phyloP scores from a whole-genome alignment of 2,329 filamentous ascomycete genomes.

The Macrophomina pseudophaseolina region DNA sequence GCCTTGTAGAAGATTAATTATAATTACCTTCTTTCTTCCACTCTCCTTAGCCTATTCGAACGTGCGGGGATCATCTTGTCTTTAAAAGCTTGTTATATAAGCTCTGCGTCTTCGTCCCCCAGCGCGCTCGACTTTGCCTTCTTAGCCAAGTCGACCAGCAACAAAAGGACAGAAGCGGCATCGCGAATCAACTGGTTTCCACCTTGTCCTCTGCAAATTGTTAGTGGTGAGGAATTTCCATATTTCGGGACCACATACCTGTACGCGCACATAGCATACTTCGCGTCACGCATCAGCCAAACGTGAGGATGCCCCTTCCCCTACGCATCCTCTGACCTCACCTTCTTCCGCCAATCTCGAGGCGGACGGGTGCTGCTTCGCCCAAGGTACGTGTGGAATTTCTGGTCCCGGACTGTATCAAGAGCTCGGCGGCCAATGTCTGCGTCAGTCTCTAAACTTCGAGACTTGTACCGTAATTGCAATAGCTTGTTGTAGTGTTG shows the following conservation, averaged over 20 bases:
- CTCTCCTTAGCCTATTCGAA: not conserved
- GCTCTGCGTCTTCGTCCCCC: not conserved
- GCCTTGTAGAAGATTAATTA: not conserved
- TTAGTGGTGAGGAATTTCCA: not conserved
- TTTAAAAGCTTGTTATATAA: not conserved
- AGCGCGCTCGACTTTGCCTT: not conserved
- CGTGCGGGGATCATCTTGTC: not conserved
- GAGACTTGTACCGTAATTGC: too few relatives aligned
- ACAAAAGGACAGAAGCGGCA: not conserved
- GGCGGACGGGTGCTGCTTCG: not conserved
- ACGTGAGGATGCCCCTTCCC: not conserved
- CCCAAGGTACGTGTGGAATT: not conserved
- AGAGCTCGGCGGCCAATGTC: not conserved
- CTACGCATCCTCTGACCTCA: not conserved
- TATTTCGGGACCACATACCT: not conserved
- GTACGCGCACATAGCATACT: not conserved
- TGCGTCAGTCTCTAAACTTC: too few relatives aligned
- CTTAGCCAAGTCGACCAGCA: not conserved
- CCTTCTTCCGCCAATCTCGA: not conserved
- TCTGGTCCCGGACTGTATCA: not conserved
- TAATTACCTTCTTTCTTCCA: not conserved
- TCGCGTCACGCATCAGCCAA: not conserved
- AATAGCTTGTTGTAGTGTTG: too few relatives aligned
- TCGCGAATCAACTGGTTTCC: not conserved
- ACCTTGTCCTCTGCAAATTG: not conserved